Conservation (phyloP, 179 eudicot genomes). For the Spergularia azorica region DNA sequence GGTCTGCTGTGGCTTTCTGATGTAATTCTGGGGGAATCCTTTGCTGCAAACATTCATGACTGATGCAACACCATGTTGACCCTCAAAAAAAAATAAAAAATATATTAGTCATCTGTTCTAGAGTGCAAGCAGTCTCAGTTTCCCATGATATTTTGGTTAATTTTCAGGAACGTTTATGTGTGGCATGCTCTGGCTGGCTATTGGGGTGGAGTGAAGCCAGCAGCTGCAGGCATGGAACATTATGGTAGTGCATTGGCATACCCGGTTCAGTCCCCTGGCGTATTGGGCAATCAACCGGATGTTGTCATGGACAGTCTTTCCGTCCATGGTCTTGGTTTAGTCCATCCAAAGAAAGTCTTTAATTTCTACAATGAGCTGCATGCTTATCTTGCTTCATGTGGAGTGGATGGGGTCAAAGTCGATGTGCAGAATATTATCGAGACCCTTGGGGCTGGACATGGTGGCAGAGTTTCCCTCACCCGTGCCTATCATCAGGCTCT, state of each 20-base stretch:
- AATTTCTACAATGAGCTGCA: conserved; percentile 93
- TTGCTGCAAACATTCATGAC: too few relatives aligned
- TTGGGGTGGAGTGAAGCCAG: conserved; percentile 97
- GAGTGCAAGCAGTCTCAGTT: background rate
- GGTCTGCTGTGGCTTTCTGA: too few relatives aligned
- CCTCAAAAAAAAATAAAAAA: too few relatives aligned
- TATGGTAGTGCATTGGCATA: conserved; percentile 81
- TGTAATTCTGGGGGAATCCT: too few relatives aligned
- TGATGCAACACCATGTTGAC: too few relatives aligned
- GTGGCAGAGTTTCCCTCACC: conserved; percentile 87
- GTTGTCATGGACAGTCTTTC: conserved; percentile 89
- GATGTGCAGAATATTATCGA: conserved; percentile 93
- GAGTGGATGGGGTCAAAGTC: conserved; percentile 93
- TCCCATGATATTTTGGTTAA: conserved; percentile 1
- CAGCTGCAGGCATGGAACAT: conserved; percentile 83
- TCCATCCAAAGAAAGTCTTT: conserved; percentile 84
- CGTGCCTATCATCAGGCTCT: conserved; percentile 78
- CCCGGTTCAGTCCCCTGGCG: conserved; percentile 90
- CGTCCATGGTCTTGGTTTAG: conserved; percentile 81
- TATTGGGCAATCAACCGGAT: conserved; percentile 84
- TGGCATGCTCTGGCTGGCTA: conserved; percentile 99
- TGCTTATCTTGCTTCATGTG: conserved; percentile 84
- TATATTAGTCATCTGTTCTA: too few relatives aligned
- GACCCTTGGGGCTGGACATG: conserved; percentile 92
- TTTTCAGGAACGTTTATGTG: conserved; percentile 70